Conservation (phyloP, 441 rosid species). For the Brassica balearica region DNA sequence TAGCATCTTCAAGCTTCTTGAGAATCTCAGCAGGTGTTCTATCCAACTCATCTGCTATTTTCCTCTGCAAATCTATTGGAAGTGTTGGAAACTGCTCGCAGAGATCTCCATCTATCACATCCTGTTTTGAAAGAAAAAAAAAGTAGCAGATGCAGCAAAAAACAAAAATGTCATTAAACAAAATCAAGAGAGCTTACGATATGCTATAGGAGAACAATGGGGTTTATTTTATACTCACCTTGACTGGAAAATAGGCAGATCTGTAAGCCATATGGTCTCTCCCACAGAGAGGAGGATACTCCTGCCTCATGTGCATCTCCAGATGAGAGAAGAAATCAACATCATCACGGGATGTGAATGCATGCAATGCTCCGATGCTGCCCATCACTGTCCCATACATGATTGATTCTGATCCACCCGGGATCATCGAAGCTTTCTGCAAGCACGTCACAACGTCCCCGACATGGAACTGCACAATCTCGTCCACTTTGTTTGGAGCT, state of each 20-base stretch:
- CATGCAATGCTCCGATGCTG: slow-evolving; percentile 83
- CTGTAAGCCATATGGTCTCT: slow-evolving; percentile 95
- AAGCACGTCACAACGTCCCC: slow-evolving; percentile 85
- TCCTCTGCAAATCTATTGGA: slow-evolving; percentile 85
- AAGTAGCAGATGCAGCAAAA: background rate
- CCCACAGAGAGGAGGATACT: slow-evolving; percentile 94
- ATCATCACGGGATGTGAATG: slow-evolving; percentile 92
- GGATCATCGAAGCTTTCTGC: slow-evolving; percentile 93
- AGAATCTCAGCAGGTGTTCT: slow-evolving; percentile 96
- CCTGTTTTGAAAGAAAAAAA: slow-evolving; percentile 57
- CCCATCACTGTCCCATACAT: slow-evolving; percentile 97
- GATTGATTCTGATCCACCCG: slow-evolving; percentile 89
- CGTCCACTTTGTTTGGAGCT: slow-evolving; percentile 95
- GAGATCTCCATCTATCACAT: slow-evolving; percentile 95
- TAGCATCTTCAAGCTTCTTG: slow-evolving; percentile 92
- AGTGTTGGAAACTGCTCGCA: slow-evolving; percentile 97
- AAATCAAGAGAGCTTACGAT: background rate
- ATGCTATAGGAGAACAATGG: slow-evolving; percentile 1
- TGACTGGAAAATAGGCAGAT: slow-evolving; percentile 96
- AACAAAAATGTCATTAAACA: background rate
- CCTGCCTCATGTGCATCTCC: slow-evolving; percentile 98
- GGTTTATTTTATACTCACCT: slow-evolving; percentile 50
- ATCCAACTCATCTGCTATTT: slow-evolving; percentile 93
- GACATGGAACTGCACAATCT: slow-evolving; percentile 92
- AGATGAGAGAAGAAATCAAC: slow-evolving; percentile 97